These are phyloP conservation scores for Chytridium lagenaria DNA, from an alignment of 371 early-diverging fungal genomes.

Conservation along the genomic window DNA sequence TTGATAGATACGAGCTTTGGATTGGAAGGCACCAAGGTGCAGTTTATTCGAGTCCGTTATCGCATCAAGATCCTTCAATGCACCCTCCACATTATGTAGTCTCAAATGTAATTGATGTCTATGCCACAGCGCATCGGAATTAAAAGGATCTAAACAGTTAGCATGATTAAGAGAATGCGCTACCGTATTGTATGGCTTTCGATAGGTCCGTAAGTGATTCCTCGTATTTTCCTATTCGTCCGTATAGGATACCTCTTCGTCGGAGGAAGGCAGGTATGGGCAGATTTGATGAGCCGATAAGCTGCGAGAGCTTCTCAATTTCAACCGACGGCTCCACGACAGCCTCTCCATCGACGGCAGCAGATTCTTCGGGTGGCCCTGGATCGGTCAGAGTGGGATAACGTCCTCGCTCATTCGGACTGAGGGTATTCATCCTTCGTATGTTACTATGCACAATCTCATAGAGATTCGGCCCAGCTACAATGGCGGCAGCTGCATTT, in stretches of 20 bases:
- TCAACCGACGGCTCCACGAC: slow-evolving; percentile 36
- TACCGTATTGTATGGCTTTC: slow-evolving; percentile 53
- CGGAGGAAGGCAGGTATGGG: slow-evolving; percentile 52
- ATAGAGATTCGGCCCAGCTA: slow-evolving; percentile 37
- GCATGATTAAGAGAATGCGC: background rate
- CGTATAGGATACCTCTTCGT: slow-evolving; percentile 46
- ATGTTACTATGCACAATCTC: slow-evolving; percentile 42
- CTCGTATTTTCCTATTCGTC: slow-evolving; percentile 41
- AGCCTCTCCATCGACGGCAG: slow-evolving; percentile 28
- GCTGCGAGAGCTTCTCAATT: slow-evolving; percentile 42
- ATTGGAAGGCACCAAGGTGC: slow-evolving; percentile 55
- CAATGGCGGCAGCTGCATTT: background rate
- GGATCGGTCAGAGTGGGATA: slow-evolving; percentile 53
- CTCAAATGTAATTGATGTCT: slow-evolving; percentile 54
- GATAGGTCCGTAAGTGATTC: slow-evolving; percentile 50
- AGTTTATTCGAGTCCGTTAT: slow-evolving; percentile 55
- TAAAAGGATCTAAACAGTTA: slow-evolving; percentile 49
- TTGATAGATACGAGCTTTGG: slow-evolving; percentile 57
- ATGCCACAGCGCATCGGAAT: slow-evolving; percentile 57
- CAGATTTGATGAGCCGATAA: slow-evolving; percentile 40
- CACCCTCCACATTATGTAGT: slow-evolving; percentile 45
- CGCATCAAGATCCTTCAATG: slow-evolving; percentile 53
- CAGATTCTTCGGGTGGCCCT: slow-evolving; percentile 37
- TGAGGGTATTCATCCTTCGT: slow-evolving; percentile 37
- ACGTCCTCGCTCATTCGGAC: slow-evolving; percentile 36